Conservation (phyloP, 2,329 filamentous ascomycete species). For the Didymella pinodella region DNA sequence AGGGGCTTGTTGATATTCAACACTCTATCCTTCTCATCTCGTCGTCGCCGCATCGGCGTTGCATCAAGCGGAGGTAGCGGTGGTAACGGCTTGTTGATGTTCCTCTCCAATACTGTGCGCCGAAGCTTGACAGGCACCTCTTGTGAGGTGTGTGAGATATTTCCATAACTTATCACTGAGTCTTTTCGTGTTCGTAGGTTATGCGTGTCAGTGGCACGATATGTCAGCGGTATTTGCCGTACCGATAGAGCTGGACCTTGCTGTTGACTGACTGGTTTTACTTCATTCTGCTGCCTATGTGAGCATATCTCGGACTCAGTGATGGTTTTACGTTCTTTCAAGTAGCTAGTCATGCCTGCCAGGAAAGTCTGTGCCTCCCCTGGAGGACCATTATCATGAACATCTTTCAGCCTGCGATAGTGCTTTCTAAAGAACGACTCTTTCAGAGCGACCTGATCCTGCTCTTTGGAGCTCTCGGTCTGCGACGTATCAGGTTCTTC, state of each 20-base stretch:
- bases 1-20: conserved; percentile 5
- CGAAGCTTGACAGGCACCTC: conserved; percentile 23
- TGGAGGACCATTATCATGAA: conserved; percentile 34
- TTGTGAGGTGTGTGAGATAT: conserved; percentile 19
- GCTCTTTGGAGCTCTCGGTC: neutral
- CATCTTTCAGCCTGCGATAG: conserved; percentile 26
- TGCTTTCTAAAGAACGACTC: conserved; percentile 8
- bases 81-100: conserved; percentile 30
- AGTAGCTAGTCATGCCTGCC: conserved; percentile 24
- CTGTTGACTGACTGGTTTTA: neutral
- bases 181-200: neutral
- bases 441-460: neutral
- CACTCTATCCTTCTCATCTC: neutral
- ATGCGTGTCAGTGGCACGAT: neutral
- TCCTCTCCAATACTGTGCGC: conserved; percentile 2
- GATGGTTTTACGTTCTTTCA: conserved; percentile 17
- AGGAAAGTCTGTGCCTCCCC: conserved; percentile 41
- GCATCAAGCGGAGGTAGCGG: conserved; percentile 16
- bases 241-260: neutral
- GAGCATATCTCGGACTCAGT: conserved; percentile 3
- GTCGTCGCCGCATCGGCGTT: conserved; percentile 4
- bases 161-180: conserved; percentile 8
- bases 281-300: neutral
- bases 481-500: conserved; percentile 3
- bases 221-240: neutral